phyloP scores from a whole-genome alignment of 2,329 filamentous ascomycete species.

The Periconia digitata region DNA sequence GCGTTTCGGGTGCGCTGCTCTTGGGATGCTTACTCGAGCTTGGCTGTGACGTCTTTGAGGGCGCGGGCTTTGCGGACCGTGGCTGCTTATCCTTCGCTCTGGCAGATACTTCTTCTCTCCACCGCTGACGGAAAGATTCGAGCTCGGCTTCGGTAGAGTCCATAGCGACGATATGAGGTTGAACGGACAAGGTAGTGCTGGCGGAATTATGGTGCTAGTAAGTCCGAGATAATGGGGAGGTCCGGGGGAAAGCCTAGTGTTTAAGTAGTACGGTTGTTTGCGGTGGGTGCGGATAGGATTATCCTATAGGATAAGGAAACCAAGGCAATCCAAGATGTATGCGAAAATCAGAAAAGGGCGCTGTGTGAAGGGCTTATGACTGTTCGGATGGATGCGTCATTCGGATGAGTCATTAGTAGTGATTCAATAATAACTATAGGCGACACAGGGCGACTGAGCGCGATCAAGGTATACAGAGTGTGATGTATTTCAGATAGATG shows the following conservation, averaged over 20 bases:
- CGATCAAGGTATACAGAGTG: neutral
- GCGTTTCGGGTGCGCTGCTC: slow-evolving; percentile 25
- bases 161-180: slow-evolving; percentile 15
- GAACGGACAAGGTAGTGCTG: slow-evolving; percentile 18
- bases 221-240: slow-evolving; percentile 21
- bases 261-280: slow-evolving; percentile 19
- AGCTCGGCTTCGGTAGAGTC: slow-evolving; percentile 63
- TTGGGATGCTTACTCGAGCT: slow-evolving; percentile 26
- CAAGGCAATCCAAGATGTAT: too few species aligned
- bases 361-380: too few species aligned
- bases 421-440: too few species aligned
- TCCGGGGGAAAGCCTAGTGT: slow-evolving; percentile 4
- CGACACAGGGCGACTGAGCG: too few species aligned
- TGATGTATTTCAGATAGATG: neutral
- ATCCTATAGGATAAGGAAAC: too few species aligned
- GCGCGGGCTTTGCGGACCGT: slow-evolving; percentile 14
- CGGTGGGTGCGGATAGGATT: too few species aligned
- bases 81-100: slow-evolving; percentile 44
- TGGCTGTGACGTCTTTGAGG: slow-evolving; percentile 19
- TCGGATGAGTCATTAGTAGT: too few species aligned
- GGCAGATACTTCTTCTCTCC: slow-evolving; percentile 75
- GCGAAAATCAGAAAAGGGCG: too few species aligned
- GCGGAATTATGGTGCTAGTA: slow-evolving; percentile 24
- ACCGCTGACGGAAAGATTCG: slow-evolving; percentile 81
- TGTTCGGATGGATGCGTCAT: too few species aligned